Percentiles rank a stretch among this genome's conserved stretches.
These are phyloP conservation scores for Malus fusca DNA, from an alignment of 306 rosid species.

Conservation along the genomic window DNA sequence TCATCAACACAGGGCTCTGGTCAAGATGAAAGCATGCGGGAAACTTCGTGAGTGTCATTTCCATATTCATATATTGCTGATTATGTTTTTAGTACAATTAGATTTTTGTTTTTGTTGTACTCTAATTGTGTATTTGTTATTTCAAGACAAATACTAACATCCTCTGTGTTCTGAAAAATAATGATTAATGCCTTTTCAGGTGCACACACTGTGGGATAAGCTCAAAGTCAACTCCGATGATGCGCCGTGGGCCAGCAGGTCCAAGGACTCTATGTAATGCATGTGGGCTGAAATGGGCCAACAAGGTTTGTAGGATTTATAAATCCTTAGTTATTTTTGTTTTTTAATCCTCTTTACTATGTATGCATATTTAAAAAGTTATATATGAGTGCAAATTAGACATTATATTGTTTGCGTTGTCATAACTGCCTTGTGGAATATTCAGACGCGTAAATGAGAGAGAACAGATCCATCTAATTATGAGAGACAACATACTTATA, in stretches of 20 bases:
- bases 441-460: background rate
- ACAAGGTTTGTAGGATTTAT: slow-evolving; percentile 32
- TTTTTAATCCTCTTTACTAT: background rate
- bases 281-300: slow-evolving; percentile 57
- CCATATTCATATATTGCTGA: background rate
- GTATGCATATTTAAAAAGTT: background rate
- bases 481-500: background rate
- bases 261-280: slow-evolving; percentile 52
- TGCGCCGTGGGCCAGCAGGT: slow-evolving; percentile 56
- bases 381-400: background rate
- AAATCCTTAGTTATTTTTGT: background rate
- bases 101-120: background rate
- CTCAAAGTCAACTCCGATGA: slow-evolving; percentile 52
- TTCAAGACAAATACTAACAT: background rate
- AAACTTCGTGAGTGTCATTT: slow-evolving; percentile 34
- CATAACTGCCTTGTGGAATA: background rate
- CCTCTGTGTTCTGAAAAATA: background rate
- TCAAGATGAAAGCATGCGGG: slow-evolving; percentile 43
- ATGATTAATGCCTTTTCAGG: slow-evolving; percentile 17
- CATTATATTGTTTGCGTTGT: background rate
- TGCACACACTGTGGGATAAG: slow-evolving; percentile 48
- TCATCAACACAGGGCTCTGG: slow-evolving; percentile 31
- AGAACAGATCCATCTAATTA: background rate
- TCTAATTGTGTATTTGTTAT: background rate
- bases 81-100: background rate